A percentile compares a stretch with the other conserved stretches of the same genome.
These are phyloP conservation scores for Dipteronia dyeriana DNA, from an alignment of 345 rosid genomes.

Conservation along the genomic window DNA sequence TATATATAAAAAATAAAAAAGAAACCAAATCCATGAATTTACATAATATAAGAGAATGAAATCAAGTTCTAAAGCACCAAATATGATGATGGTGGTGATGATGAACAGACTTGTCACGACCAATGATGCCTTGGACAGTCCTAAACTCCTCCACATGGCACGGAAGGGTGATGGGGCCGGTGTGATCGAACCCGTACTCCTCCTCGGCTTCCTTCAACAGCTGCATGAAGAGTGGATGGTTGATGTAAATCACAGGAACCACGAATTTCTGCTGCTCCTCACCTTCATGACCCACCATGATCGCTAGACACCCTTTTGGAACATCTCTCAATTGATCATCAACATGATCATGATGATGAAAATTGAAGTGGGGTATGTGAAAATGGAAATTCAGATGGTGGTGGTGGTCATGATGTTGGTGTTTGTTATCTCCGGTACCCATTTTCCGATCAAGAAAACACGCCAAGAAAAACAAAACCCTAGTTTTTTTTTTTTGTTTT, in stretches of 20 bases:
- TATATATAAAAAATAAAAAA: too few relatives aligned
- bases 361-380: constrained; percentile 45
- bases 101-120: constrained; percentile 40
- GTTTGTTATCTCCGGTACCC: constrained; percentile 38
- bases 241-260: constrained; percentile 73
- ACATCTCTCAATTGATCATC: constrained; percentile 37
- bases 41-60: background rate
- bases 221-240: constrained; percentile 70
- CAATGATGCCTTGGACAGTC: constrained; percentile 65
- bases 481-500: background rate
- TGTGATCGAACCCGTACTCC: constrained; percentile 74
- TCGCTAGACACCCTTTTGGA: constrained; percentile 76
- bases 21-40: background rate
- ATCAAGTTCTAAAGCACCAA: constrained; percentile 58
- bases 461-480: background rate
- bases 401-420: constrained; percentile 23
- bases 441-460: constrained; percentile 16
- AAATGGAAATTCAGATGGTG: constrained; percentile 49
- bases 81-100: constrained; percentile 44
- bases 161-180: constrained; percentile 82
- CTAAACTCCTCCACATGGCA: constrained; percentile 80
- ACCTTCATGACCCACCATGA: constrained; percentile 77
- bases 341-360: constrained; percentile 21
- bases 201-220: constrained; percentile 77
- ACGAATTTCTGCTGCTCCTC: constrained; percentile 70